Evolutionary conservation across 768 basidiomycete genomes (phyloP), one percentile per base, ranked within the genome.

Genomic region (Neoboletus subvelutipes): DNA sequence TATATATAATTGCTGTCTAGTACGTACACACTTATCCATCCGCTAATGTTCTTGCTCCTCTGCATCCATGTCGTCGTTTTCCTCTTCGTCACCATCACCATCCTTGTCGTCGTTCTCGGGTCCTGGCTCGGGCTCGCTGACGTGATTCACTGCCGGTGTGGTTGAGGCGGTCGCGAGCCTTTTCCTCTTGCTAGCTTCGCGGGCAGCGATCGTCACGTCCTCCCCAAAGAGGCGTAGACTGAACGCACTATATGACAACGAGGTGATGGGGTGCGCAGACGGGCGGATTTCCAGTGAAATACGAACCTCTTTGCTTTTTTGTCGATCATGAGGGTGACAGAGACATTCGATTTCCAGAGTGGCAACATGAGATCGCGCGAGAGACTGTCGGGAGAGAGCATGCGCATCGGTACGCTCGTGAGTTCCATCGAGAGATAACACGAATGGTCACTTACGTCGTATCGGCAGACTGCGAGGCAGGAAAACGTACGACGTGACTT

Each of bases 251-350:
- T 28, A 7, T 4, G 34, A 34, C 55, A 51, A 13, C 39, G 47
- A 40, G 50, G 37, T 57, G 34, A 50, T n/a, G 41, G 20, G 13
- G 12, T 43, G 37, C 5, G 11, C 2, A 33, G 5, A 10, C 36
- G 10, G 22, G n/a, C 33, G 3, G 18, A 10, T 29, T 11, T 5
- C 20, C 17, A 13, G 17, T 18, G 11, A 34, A 33, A 69, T 7
- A 41, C 77, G 12, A 43, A 93, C 95, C 89, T 92, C 75, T 98
- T 98, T 26, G 94, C 92, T 67, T 90, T 90, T 73, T 98, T 99
- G 74, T 98, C 94, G 52, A 97, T 85, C 93, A 98, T 94, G 56
- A 98, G 78, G 0, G 88, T 85, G 51, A 96, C 69, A 0, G 94
- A 96, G 13, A 86, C 84, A 56, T 87, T 88, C 2, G 93, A 94